Percentiles rank a stretch among this genome's conserved stretches.
These are phyloP conservation scores for Erodium maritimum DNA, from an alignment of 345 rosid species.

Conservation along the genomic window DNA sequence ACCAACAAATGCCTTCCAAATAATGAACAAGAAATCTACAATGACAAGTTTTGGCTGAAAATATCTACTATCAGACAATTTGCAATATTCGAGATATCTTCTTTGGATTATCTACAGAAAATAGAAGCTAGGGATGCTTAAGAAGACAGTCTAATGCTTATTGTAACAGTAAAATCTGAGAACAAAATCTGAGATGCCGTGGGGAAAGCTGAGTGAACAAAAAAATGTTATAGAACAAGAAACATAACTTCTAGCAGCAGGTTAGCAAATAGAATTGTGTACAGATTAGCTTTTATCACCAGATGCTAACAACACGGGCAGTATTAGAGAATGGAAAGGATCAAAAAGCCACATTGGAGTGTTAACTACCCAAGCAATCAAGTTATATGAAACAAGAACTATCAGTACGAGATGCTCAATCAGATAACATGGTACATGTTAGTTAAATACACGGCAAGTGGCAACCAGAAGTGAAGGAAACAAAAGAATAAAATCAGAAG, in stretches of 20 bases:
- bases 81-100: neutral
- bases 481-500: neutral
- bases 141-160: neutral
- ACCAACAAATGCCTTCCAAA: neutral
- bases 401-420: neutral
- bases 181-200: neutral
- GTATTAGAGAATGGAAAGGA: no score
- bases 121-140: neutral
- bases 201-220: neutral
- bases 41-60: neutral
- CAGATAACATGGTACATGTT: neutral
- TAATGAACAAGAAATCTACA: neutral
- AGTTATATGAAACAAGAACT: neutral
- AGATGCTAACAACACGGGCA: neutral
- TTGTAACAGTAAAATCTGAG: neutral
- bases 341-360: no score
- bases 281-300: neutral
- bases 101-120: neutral
- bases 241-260: neutral
- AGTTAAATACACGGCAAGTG: neutral
- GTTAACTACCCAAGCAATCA: neutral
- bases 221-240: neutral
- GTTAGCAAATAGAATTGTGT: no score
- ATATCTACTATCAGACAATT: neutral
- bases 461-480: neutral